Evolutionary conservation across 2,329 filamentous ascomycete genomes (phyloP).

Genomic region (Ophiocordyceps camponoti-leonardi): DNA sequence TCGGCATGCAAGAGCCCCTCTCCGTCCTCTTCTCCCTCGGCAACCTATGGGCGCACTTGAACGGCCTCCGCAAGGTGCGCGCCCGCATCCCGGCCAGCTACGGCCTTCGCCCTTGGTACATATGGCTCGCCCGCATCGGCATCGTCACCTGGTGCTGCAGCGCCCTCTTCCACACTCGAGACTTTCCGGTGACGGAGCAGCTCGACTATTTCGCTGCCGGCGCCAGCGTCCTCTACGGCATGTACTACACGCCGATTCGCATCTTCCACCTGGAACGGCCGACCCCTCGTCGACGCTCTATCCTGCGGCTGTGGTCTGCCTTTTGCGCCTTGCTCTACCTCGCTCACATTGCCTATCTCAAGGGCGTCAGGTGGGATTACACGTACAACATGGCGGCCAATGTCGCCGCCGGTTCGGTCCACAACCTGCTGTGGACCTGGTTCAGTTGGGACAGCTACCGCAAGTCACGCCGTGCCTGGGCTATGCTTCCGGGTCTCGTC

Average conservation of each 20-base stretch:
- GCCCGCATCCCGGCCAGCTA: constrained; percentile 56
- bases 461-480: constrained; percentile 58
- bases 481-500: constrained; percentile 75
- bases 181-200: constrained; percentile 76
- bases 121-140: constrained; percentile 64
- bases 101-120: constrained; percentile 63
- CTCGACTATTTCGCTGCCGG: constrained; percentile 93
- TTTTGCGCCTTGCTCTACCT: constrained; percentile 56
- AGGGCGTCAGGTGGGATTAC: constrained; percentile 81
- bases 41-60: constrained; percentile 74
- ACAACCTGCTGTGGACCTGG: constrained; percentile 72
- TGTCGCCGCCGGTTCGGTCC: constrained; percentile 60
- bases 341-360: constrained; percentile 68
- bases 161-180: constrained; percentile 81
- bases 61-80: constrained; percentile 56
- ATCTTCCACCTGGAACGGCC: constrained; percentile 64
- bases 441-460: constrained; percentile 65
- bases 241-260: constrained; percentile 71
- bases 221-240: constrained; percentile 73
- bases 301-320: constrained; percentile 59
- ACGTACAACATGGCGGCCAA: constrained; percentile 97
- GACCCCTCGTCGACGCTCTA: constrained; percentile 20
- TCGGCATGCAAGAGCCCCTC: constrained; percentile 90
- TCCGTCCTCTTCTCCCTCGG: constrained; percentile 84
- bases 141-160: constrained; percentile 75